Conservation (phyloP, 2,329 filamentous ascomycete species). For the Scytalidium lignicola region DNA sequence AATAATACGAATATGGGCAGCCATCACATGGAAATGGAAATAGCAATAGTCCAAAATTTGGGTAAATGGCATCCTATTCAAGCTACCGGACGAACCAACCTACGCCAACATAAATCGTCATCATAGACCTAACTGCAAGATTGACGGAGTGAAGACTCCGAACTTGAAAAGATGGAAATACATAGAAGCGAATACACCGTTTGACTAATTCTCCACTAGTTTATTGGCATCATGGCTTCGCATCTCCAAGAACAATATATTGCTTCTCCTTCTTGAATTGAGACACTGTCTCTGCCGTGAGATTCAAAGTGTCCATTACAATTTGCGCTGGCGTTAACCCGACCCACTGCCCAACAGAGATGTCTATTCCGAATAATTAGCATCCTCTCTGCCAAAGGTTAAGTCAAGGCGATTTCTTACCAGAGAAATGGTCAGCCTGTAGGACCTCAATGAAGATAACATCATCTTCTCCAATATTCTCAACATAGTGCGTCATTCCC, state of each 20-base stretch:
- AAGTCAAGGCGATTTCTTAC: conserved; percentile 6
- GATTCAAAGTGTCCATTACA: conserved; percentile 49
- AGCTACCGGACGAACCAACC: too few species aligned
- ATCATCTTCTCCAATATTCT: conserved; percentile 54
- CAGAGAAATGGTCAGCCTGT: conserved; percentile 28
- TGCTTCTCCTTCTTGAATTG: conserved; percentile 40
- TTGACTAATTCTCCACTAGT: not conserved
- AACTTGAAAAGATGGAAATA: too few species aligned
- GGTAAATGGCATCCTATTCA: too few species aligned
- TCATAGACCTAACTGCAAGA: too few species aligned
- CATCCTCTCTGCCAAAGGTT: not conserved
- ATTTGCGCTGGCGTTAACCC: conserved; percentile 50
- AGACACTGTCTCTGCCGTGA: conserved; percentile 34
- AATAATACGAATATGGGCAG: too few species aligned
- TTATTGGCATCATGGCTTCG: not conserved
- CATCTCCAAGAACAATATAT: conserved; percentile 33
- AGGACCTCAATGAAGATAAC: conserved; percentile 56
- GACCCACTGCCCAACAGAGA: conserved; percentile 42
- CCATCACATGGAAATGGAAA: too few species aligned
- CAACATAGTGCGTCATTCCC: conserved; percentile 52
- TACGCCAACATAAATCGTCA: too few species aligned
- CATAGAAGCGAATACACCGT: too few species aligned
- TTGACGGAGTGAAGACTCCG: too few species aligned
- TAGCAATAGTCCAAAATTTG: too few species aligned
- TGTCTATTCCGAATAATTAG: conserved; percentile 23